Percentiles rank a stretch among this genome's conserved stretches.
These are phyloP conservation scores for Colletotrichum orchidophilum DNA, from an alignment of 2,329 filamentous ascomycete genomes.

Conservation along the genomic window DNA sequence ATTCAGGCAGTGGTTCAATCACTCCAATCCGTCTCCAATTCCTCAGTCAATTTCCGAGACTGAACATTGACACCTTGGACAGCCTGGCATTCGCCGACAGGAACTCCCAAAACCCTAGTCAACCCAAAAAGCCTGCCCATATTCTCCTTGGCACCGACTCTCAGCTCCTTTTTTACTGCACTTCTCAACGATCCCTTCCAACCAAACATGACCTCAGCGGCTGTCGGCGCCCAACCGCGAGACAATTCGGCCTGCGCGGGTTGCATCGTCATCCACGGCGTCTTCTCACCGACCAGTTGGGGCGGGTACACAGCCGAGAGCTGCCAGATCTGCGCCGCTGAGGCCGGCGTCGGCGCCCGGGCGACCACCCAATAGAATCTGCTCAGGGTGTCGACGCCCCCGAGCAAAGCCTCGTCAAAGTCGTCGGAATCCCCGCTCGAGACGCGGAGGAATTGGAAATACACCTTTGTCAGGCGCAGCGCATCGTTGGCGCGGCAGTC, in stretches of 20 bases:
- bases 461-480: slow-evolving; percentile 42
- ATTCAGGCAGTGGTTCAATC: too few species aligned
- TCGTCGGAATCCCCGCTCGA: slow-evolving; percentile 33
- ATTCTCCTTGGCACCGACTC: slow-evolving; percentile 37
- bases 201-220: slow-evolving; percentile 6
- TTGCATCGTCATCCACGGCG: slow-evolving; percentile 6
- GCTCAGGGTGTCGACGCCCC: slow-evolving; percentile 37
- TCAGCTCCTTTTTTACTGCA: slow-evolving; percentile 33
- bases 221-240: not conserved
- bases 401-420: slow-evolving; percentile 41
- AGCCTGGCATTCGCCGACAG: slow-evolving; percentile 6
- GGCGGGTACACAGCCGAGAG: slow-evolving; percentile 25
- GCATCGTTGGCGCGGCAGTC: slow-evolving; percentile 46
- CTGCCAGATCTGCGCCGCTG: slow-evolving; percentile 1
- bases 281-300: slow-evolving; percentile 5
- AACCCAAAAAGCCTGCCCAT: slow-evolving; percentile 39
- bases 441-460: slow-evolving; percentile 41
- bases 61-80: not conserved
- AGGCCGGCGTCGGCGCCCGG: not conserved
- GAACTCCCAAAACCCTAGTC: slow-evolving; percentile 37
- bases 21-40: not conserved
- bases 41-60: not conserved
- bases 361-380: slow-evolving; percentile 40
- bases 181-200: slow-evolving; percentile 22
- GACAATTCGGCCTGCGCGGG: slow-evolving; percentile 11